Percentiles rank a stretch among this genome's conserved stretches.
These are phyloP conservation scores for Cutaneotrichosporon cutaneum DNA, from an alignment of 1,284 basidiomycete species.

Conservation along the genomic window DNA sequence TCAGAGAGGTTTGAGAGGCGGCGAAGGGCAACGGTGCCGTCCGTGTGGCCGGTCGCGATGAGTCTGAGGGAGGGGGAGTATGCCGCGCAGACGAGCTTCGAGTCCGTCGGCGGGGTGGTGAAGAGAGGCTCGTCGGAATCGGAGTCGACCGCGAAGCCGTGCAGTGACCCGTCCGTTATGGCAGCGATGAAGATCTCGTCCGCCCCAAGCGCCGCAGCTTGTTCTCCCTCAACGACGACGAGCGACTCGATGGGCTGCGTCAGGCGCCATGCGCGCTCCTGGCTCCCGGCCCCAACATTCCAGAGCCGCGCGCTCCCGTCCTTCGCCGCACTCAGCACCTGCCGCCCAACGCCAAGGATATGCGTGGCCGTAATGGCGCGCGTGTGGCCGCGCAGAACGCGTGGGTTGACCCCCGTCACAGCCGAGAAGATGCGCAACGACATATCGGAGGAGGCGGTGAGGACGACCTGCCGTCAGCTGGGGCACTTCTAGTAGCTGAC, in stretches of 20 bases:
- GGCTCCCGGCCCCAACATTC: conserved; percentile 64
- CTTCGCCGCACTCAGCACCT: conserved; percentile 61
- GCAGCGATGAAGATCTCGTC: conserved; percentile 56
- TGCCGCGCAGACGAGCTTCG: conserved; percentile 60
- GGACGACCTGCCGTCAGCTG: conserved; percentile 46
- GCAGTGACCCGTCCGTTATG: conserved; percentile 57
- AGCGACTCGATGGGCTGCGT: conserved; percentile 37
- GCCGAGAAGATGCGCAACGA: conserved; percentile 52
- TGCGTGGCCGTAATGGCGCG: conserved; percentile 59
- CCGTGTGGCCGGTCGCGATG: conserved; percentile 64
- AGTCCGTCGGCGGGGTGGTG: conserved; percentile 30
- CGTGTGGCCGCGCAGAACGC: conserved; percentile 68
- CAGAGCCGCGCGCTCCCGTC: conserved; percentile 72
- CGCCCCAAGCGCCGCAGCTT: background rate
- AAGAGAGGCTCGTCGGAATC: conserved; percentile 36
- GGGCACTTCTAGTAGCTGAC: conserved; percentile 20
- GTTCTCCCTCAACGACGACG: conserved; percentile 35
- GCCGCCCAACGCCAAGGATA: conserved; percentile 65
- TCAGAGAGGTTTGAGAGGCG: conserved; percentile 54
- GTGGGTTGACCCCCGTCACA: conserved; percentile 52
- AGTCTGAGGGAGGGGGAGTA: conserved; percentile 55
- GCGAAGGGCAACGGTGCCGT: conserved; percentile 63
- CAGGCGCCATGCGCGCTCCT: conserved; percentile 53
- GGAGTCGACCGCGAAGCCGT: conserved; percentile 57
- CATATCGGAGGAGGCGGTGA: conserved; percentile 53